Conservation (phyloP, 257 asterid species). For the Ballota nigra region DNA sequence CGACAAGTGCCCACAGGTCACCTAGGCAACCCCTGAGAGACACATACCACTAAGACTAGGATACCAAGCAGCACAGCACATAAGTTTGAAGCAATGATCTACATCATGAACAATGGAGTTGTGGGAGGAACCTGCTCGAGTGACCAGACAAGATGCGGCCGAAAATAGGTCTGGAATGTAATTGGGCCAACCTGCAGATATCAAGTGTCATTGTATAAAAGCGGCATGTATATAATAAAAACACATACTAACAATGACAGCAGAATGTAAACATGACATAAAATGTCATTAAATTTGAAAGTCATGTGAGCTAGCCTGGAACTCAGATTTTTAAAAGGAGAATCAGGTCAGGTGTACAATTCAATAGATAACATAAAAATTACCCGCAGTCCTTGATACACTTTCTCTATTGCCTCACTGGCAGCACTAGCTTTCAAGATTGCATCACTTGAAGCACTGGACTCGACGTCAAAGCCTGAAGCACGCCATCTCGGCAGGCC, state of each 20-base stretch:
- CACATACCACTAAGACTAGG: background rate
- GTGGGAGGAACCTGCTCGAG: constrained; percentile 67
- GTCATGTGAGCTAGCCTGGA: background rate
- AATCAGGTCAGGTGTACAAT: constrained; percentile 1
- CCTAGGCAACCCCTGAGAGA: background rate
- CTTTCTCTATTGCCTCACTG: constrained; percentile 94
- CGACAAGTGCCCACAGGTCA: background rate
- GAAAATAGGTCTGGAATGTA: constrained; percentile 73
- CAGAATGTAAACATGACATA: background rate
- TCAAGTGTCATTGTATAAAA: constrained; percentile 19
- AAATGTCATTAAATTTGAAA: background rate
- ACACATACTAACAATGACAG: background rate
- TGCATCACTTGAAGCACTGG: constrained; percentile 94
- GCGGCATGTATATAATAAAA: background rate
- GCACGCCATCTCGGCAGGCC: constrained; percentile 97
- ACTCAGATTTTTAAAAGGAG: background rate
- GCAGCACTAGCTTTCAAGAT: constrained; percentile 99
- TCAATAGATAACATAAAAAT: constrained; percentile 12
- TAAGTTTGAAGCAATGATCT: background rate
- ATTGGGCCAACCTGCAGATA: constrained; percentile 79
- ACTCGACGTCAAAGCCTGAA: constrained; percentile 75
- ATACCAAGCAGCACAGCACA: background rate
- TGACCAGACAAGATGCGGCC: constrained; percentile 82
- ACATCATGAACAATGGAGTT: background rate
- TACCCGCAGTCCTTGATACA: constrained; percentile 66